Evolutionary conservation across 1,139 yeast genomes (phyloP).

Genomic region (Hansenula sp.): DNA sequence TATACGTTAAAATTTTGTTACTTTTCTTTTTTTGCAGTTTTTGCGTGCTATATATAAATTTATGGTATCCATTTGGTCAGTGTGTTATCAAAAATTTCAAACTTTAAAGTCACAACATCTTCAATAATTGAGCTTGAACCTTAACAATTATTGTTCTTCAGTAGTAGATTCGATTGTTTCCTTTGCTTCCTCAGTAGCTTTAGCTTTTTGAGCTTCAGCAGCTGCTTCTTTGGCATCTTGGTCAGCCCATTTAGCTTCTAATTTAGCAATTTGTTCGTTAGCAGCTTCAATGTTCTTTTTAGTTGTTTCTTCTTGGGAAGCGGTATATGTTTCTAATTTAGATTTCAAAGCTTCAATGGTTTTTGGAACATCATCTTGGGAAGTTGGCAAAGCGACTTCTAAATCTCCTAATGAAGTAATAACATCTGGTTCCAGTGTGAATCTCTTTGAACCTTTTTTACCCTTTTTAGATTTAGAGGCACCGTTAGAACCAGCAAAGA

Average conservation of each 20-base stretch:
- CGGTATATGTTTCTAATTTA: constrained; percentile 67
- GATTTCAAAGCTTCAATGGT: constrained; percentile 68
- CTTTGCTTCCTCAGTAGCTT: constrained; percentile 5
- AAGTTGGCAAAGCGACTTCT: constrained; percentile 76
- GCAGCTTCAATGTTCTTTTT: constrained; percentile 71
- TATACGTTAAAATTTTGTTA: no score
- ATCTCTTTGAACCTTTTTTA: constrained; percentile 49
- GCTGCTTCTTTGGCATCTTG: constrained; percentile 33
- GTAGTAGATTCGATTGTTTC: constrained; percentile 6
- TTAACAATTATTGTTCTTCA: not conserved
- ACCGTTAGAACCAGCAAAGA: constrained; percentile 47
- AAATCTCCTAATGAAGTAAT: constrained; percentile 76
- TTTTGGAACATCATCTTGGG: constrained; percentile 65
- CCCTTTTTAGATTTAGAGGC: constrained; percentile 52
- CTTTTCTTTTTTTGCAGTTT: not conserved
- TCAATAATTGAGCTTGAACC: no score
- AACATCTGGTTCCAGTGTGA: constrained; percentile 77
- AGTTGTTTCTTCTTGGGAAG: constrained; percentile 80
- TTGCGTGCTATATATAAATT: not conserved
- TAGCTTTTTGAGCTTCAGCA: constrained; percentile 12
- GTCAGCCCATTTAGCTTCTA: constrained; percentile 39
- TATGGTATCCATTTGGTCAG: not conserved
- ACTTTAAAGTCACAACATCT: no score
- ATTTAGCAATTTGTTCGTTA: constrained; percentile 68
- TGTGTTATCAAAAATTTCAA: not conserved